These are phyloP conservation scores for Farysia itapuensis DNA, from an alignment of 1,284 basidiomycete genomes.

Conservation along the genomic window DNA sequence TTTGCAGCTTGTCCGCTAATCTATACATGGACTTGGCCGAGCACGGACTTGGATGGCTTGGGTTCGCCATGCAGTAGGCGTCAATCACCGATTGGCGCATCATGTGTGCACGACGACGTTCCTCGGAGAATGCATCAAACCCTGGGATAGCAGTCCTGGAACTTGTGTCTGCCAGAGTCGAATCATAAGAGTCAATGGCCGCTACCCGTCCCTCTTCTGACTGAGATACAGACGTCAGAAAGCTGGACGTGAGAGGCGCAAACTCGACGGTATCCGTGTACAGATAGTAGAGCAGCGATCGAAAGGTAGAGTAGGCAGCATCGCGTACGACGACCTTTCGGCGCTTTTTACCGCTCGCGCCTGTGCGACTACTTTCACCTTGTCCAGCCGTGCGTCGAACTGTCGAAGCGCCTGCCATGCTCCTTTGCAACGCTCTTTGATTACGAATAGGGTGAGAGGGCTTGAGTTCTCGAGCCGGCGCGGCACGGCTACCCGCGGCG, in stretches of 20 bases:
- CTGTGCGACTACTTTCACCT: background rate
- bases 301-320: slow-evolving; percentile 79
- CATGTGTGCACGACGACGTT: slow-evolving; percentile 16
- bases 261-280: slow-evolving; percentile 83
- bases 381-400: background rate
- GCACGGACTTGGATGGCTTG: slow-evolving; percentile 72
- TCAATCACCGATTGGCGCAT: slow-evolving; percentile 40
- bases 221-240: slow-evolving; percentile 47
- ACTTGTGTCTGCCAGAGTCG: background rate
- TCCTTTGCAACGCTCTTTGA: background rate
- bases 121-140: slow-evolving; percentile 6
- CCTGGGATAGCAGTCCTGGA: background rate
- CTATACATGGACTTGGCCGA: slow-evolving; percentile 85
- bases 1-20: slow-evolving; percentile 70
- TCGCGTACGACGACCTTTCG: slow-evolving; percentile 67
- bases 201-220: slow-evolving; percentile 3
- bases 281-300: slow-evolving; percentile 78
- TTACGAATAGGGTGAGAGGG: background rate
- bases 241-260: slow-evolving; percentile 74
- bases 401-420: too few relatives aligned
- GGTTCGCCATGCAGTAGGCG: slow-evolving; percentile 51
- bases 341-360: slow-evolving; percentile 17
- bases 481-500: background rate
- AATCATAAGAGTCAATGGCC: background rate
- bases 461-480: background rate